Conservation (phyloP, 345 rosid genomes). For the Mallotus nudiflorus region DNA sequence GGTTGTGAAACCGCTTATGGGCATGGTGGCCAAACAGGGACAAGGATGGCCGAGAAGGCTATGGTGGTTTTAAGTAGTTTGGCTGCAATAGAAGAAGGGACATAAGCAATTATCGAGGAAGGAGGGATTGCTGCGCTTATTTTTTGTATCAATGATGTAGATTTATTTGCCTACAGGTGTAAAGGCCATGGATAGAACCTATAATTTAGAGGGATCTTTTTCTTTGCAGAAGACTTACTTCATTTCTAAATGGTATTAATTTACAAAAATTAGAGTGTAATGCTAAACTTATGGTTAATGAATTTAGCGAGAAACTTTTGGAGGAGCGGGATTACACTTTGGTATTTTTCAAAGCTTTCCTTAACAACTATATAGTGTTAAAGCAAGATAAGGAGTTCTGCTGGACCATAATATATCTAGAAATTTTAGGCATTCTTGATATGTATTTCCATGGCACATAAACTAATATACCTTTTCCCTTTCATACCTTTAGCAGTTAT, state of each 20-base stretch:
- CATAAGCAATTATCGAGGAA: slow-evolving; percentile 76
- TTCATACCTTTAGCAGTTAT: too few relatives aligned
- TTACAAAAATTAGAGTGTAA: slow-evolving; percentile 91
- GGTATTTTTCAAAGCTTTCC: slow-evolving; percentile 49
- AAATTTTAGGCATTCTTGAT: background rate
- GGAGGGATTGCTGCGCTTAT: slow-evolving; percentile 76
- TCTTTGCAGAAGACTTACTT: slow-evolving; percentile 90
- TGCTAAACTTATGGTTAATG: slow-evolving; percentile 93
- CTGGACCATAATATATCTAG: too few relatives aligned
- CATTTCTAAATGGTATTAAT: slow-evolving; percentile 87
- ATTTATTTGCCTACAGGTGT: slow-evolving; percentile 59
- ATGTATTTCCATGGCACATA: background rate
- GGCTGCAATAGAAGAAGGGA: slow-evolving; percentile 68
- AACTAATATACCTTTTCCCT: background rate
- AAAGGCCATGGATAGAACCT: slow-evolving; percentile 88
- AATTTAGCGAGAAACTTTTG: slow-evolving; percentile 94
- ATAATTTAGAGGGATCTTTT: slow-evolving; percentile 92
- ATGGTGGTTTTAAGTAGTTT: slow-evolving; percentile 87
- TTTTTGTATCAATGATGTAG: slow-evolving; percentile 1
- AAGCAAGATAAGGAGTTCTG: slow-evolving; percentile 1
- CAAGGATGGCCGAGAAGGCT: slow-evolving; percentile 95
- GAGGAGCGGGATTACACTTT: slow-evolving; percentile 98
- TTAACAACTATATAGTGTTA: background rate
- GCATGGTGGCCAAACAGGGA: slow-evolving; percentile 73
- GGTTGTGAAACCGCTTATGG: slow-evolving; percentile 91